Conservation (phyloP, 2,329 filamentous ascomycete genomes). For the Geoglossum cookeanum region DNA sequence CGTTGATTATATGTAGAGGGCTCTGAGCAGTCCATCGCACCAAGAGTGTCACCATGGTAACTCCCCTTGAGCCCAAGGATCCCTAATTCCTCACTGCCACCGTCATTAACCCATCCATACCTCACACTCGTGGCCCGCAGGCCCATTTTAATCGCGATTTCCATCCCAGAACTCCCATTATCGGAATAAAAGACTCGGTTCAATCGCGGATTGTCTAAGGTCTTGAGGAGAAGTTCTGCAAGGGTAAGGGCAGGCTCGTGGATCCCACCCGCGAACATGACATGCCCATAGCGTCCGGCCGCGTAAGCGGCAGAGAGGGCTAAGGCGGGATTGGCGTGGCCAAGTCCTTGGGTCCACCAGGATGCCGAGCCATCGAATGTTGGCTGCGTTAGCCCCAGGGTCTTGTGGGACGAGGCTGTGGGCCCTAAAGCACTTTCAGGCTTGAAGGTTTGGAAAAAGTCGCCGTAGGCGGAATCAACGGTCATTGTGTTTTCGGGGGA, state of each 20-base stretch:
- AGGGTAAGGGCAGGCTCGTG: conserved; percentile 58
- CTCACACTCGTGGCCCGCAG: conserved; percentile 46
- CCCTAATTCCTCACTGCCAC: conserved; percentile 30
- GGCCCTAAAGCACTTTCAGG: conserved; percentile 11
- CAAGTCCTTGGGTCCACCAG: conserved; percentile 82
- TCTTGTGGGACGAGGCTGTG: neutral
- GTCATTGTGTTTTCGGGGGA: conserved; percentile 43
- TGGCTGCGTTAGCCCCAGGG: conserved; percentile 30
- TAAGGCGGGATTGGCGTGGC: conserved; percentile 55
- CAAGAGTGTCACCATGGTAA: conserved; percentile 78
- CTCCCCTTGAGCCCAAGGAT: conserved; percentile 60
- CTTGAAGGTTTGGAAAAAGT: conserved; percentile 47
- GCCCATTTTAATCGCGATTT: conserved; percentile 75
- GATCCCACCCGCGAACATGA: conserved; percentile 71
- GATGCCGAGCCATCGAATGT: conserved; percentile 72
- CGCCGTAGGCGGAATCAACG: conserved; percentile 65
- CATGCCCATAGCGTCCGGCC: conserved; percentile 67
- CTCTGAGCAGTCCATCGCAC: conserved; percentile 71
- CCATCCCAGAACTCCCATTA: conserved; percentile 66
- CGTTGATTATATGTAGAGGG: conserved; percentile 62
- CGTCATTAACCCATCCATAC: conserved; percentile 43
- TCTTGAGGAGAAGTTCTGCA: conserved; percentile 42
- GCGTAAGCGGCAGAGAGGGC: conserved; percentile 62
- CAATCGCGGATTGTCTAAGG: conserved; percentile 43
- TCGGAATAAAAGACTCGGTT: conserved; percentile 64